Conservation (phyloP, 768 basidiomycete genomes). For the Asterophora lycoperdoides region DNA sequence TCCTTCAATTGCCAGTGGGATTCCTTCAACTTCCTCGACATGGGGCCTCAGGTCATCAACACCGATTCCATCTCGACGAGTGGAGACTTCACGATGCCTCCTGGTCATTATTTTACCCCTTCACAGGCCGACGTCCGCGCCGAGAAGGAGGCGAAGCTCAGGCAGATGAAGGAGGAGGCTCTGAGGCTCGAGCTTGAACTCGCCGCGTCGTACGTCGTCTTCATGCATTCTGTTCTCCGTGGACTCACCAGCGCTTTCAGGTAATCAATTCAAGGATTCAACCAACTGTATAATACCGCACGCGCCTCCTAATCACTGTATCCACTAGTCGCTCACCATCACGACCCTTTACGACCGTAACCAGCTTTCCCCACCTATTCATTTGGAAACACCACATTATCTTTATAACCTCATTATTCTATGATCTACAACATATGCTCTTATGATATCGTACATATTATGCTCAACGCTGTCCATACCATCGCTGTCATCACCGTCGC, state of each 20-base stretch:
- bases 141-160: conserved; percentile 27
- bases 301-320: conserved; percentile 11
- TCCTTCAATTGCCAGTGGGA: background rate
- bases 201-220: conserved; percentile 11
- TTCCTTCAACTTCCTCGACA: background rate
- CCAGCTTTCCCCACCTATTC: background rate
- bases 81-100: background rate
- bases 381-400: conserved; percentile 3
- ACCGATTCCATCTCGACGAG: background rate
- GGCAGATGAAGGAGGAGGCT: conserved; percentile 30
- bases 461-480: background rate
- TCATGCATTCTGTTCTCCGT: background rate
- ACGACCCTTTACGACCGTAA: background rate
- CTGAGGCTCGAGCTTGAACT: conserved; percentile 31
- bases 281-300: background rate
- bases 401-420: conserved; percentile 7
- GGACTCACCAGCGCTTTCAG: background rate
- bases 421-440: conserved; percentile 6
- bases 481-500: no score
- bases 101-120: background rate
- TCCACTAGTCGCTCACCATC: conserved; percentile 3
- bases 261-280: background rate
- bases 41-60: background rate
- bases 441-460: background rate
- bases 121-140: conserved; percentile 16